Base-by-base conservation (phyloP, 352 stramenopile genomes). In the Thalassiosira mediterranea region DNA sequence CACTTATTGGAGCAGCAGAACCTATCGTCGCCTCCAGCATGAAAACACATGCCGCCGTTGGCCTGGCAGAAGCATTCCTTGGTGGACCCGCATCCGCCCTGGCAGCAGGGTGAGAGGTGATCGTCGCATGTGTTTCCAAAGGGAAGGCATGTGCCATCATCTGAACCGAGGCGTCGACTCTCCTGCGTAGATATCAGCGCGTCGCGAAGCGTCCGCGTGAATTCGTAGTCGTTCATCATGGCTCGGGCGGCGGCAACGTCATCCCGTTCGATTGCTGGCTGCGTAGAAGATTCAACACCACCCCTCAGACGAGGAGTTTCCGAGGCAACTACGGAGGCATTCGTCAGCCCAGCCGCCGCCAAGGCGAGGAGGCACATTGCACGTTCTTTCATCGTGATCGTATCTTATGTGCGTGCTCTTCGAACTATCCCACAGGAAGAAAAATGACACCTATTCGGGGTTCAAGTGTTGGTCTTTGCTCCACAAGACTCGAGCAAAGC, bases 1-100 rank as follows among this genome's bases (percentile, higher is more conserved):
- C 72, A 81, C 44, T 23, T 47, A 34, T 81, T 81, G 4, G 63
- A 76, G 40, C 72, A 72, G 58, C 72, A 81, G 34, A 76, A 81
- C 10, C 40, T 48, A 31, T 81, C 72, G 56, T 48, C 17, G 26
- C 49, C 17, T 0, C 72, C 72, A 13, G 19, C 15, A 13, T 76
- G 75, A 44, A 81, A 81, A 42, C 72, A 81, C 37, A 72, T 10
- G 17, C 64, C 72, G 31, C 53, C 49, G 23, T 69, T 70, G 7
- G 37, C 23, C 62, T 81, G 63, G 56, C 63, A 76, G 49, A 65
- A 76, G 32, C 72, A 81, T 17, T 19, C 53, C 7, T 76, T 48
- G 2, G 29, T 53, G 11, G 56, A 58, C 26, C 38, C 72, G 31
- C 72, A 81, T 32, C 72, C 72, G 17, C 72, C 72, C 53, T 71